These are phyloP conservation scores for Penicillium silybi DNA, from an alignment of 495 filamentous ascomycete species.

Conservation along the genomic window DNA sequence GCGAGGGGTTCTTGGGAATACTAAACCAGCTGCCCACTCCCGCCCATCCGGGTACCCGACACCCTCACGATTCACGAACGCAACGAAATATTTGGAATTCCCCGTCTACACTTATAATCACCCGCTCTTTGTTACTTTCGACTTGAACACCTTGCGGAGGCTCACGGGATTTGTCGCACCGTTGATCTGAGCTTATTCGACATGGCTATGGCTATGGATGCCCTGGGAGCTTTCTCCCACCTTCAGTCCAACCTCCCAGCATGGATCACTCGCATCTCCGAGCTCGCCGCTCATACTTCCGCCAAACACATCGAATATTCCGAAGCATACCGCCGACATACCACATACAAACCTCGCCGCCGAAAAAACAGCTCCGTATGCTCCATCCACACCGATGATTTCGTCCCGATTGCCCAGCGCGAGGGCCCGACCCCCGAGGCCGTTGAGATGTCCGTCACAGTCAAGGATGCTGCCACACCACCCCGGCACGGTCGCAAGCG, in stretches of 20 bases:
- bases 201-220: constrained; percentile 50
- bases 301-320: constrained; percentile 65
- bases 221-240: constrained; percentile 56
- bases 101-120: background rate
- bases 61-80: constrained; percentile 27
- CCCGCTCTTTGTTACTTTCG: background rate
- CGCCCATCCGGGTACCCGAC: background rate
- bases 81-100: constrained; percentile 16
- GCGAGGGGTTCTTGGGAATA: background rate
- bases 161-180: background rate
- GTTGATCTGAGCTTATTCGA: background rate
- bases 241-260: constrained; percentile 57
- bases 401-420: constrained; percentile 19
- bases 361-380: constrained; percentile 44
- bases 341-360: constrained; percentile 24
- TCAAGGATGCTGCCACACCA: constrained; percentile 6
- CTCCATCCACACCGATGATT: constrained; percentile 43
- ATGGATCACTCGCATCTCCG: constrained; percentile 66
- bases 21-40: background rate
- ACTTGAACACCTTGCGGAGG: too few relatives aligned
- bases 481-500: constrained; percentile 26
- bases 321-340: constrained; percentile 35
- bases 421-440: constrained; percentile 14
- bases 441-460: constrained; percentile 2
- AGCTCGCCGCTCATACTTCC: constrained; percentile 64